phyloP scores from a whole-genome alignment of 1,284 basidiomycete genomes.

The Rhodotorula sp. region DNA sequence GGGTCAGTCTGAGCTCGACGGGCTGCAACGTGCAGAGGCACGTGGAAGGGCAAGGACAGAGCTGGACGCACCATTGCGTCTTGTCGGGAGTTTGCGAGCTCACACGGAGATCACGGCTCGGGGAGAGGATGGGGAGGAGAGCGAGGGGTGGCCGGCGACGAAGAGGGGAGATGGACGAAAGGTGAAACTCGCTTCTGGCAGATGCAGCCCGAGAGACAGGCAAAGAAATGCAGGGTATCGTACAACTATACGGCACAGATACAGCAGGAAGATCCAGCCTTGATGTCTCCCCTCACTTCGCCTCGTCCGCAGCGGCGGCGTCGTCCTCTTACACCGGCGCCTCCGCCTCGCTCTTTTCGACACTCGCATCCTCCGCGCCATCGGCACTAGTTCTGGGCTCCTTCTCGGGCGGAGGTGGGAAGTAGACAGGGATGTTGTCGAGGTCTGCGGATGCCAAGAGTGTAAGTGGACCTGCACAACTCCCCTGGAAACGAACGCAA shows the following conservation, averaged over 20 bases:
- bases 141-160: background rate
- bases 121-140: background rate
- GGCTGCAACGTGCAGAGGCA: background rate
- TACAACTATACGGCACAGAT: too few species aligned
- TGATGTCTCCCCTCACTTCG: too few species aligned
- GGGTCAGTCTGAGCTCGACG: slow-evolving; percentile 3
- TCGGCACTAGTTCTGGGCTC: too few species aligned
- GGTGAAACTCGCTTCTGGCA: too few species aligned
- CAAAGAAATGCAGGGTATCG: too few species aligned
- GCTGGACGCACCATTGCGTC: slow-evolving; percentile 9
- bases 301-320: too few species aligned
- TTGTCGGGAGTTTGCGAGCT: slow-evolving; percentile 25
- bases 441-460: slow-evolving; percentile 9
- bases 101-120: slow-evolving; percentile 43
- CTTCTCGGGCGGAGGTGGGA: slow-evolving; percentile 24
- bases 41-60: background rate
- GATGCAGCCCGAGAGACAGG: too few species aligned
- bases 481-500: background rate
- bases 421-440: slow-evolving; percentile 30
- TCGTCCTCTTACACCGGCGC: too few species aligned
- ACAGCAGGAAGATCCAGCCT: too few species aligned
- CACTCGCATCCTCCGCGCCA: background rate
- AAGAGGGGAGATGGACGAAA: too few species aligned
- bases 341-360: too few species aligned
- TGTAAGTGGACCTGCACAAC: too few species aligned